These are phyloP conservation scores for Massariosphaeria phaeospora DNA, from an alignment of 495 filamentous ascomycete genomes.

Conservation along the genomic window DNA sequence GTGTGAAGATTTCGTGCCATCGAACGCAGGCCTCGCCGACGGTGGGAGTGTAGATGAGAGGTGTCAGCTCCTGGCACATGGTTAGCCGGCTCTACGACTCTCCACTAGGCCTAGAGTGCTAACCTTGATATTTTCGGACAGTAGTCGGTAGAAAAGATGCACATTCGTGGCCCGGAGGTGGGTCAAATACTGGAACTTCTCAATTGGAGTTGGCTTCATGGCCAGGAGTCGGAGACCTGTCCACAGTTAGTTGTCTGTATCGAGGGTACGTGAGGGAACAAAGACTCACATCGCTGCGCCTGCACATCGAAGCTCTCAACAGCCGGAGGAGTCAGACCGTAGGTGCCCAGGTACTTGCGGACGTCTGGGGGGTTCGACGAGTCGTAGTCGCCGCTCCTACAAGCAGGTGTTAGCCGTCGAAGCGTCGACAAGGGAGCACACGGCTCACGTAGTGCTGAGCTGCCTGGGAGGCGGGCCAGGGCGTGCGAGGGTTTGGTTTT, in stretches of 20 bases:
- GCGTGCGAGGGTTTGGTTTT: conserved; percentile 19
- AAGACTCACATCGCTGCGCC: conserved; percentile 57
- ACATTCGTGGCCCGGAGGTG: conserved; percentile 81
- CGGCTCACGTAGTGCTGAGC: conserved; percentile 32
- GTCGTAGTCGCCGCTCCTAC: conserved; percentile 47
- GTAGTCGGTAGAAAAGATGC: conserved; percentile 90
- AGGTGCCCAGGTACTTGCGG: conserved; percentile 63
- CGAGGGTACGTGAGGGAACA: neutral
- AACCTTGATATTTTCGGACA: conserved; percentile 84
- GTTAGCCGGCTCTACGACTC: conserved; percentile 24
- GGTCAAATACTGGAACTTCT: conserved; percentile 93
- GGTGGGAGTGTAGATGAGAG: conserved; percentile 93
- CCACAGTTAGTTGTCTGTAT: neutral
- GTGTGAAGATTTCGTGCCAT: conserved; percentile 94
- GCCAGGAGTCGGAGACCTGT: conserved; percentile 67
- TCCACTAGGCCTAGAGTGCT: conserved; percentile 19
- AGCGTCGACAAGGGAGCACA: neutral
- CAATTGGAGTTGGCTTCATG: conserved; percentile 71
- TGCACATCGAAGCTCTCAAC: conserved; percentile 67
- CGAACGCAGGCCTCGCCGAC: conserved; percentile 94
- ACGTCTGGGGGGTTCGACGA: conserved; percentile 60
- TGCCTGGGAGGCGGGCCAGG: conserved; percentile 18
- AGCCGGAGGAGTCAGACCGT: conserved; percentile 65
- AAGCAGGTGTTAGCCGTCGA: conserved; percentile 19
- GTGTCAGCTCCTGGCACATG: conserved; percentile 65